Base-by-base conservation (phyloP, 768 basidiomycete genomes). In the Auricularia sp. region DNA sequence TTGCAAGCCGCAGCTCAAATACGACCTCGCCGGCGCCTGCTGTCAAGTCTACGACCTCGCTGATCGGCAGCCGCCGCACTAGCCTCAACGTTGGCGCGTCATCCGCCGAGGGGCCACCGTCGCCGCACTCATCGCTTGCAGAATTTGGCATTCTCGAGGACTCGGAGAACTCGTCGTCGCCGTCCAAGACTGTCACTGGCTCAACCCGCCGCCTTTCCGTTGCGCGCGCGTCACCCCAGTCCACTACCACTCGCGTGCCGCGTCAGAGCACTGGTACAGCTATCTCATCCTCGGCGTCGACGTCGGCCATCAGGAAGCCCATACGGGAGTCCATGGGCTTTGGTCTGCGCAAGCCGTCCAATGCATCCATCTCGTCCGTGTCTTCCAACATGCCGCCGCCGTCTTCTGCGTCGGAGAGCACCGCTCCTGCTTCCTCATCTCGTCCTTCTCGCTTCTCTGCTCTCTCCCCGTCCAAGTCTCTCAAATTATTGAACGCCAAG, bases 71-170 rank as follows among this genome's bases (percentile, higher is more conserved):
- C 66, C 84, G 88, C 43, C 81, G 92, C 51, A 76, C 84, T n/a
- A 91, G 90, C 70, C 79, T 84, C 34, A 83, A 82, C 69, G 79
- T 81, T 18, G 78, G 78, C 11, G 71, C 80, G 23, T 79, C 84
- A n/a, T 85, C 87, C 11, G 76, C 81, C 5, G 86, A 87, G 65
- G 78, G 84, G 39, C 90, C 88, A 10, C 88, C 90, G 3, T 82
- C 81, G 23, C 73, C 72, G 34, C 73, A 74, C 33, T 77, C 78
- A 21, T 77, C 76, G 5, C 78, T 81, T 44, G 88, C 85, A 68
- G 92, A 93, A 73, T 93, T 93, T 71, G 91, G 92, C 36, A 84
- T 94, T 18, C 78, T 93, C 62, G 90, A 92, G 66, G 79, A 77
- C 67, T 77, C 80, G 4, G 85, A 87, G 23, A 29, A 23, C 14